Base-by-base conservation (phyloP, 108 stramenopile genomes). In the Cyclostephanos invisitatus region DNA sequence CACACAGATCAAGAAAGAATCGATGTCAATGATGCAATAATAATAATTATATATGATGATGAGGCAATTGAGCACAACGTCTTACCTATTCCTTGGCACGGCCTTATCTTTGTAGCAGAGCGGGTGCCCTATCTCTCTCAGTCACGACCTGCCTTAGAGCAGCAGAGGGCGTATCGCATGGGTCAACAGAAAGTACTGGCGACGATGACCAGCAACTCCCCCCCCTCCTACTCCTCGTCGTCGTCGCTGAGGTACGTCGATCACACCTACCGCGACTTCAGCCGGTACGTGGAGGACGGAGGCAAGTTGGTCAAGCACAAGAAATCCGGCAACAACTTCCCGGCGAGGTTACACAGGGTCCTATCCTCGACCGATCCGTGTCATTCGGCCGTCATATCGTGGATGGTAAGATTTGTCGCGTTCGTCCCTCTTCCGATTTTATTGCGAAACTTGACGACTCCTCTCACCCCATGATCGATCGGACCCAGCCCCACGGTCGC, bases 401-500 rank as follows among this genome's bases (percentile, higher is more conserved):
- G 58, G 58, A 59, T 59, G 58, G 58, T 36, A 37, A 59, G 58
- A 54, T 1, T 14, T 14, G 7, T 53, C n/a, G 24, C 24, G 17
- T 53, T n/a, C 49, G 3, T n/a, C 10, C 4, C 7, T 50, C 49
- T 50, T n/a, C 20, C 7, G 49, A 20, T 3, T 3, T 50, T 5
- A 6, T 6, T 37, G 36, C 3, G 5, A 6, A 37, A 37, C 36
- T 6, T 37, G 7, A 37, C n/a, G n/a, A n/a, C n/a, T n/a, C n/a
- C n/a, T n/a, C n/a, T n/a, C n/a, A n/a, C n/a, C n/a, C n/a, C n/a
- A n/a, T n/a, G n/a, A n/a, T n/a, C n/a, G n/a, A n/a, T n/a, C n/a
- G n/a, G n/a, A n/a, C n/a, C n/a, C 29, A 59, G 58, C 58, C 58
- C 58, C 58, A 59, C 15, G 58, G 58, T 11, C 58, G 58, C 58